A percentile compares a stretch with the other conserved stretches of the same genome.
Evolutionary conservation across 2,329 filamentous ascomycete species (phyloP).

Genomic region (Dactylellina drechsleri): DNA sequence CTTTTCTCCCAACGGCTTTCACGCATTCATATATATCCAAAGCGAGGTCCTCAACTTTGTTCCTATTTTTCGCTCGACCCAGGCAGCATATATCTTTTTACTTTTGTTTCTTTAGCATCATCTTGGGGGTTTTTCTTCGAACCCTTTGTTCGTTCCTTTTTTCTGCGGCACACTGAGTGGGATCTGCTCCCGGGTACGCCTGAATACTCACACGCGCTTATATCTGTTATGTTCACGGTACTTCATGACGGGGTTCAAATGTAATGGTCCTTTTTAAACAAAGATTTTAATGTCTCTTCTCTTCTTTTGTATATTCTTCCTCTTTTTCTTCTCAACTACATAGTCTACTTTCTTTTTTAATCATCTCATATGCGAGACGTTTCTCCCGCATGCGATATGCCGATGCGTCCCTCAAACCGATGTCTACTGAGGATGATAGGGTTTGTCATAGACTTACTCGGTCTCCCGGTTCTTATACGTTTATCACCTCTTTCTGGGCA

Average conservation of each 20-base stretch:
- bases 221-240: constrained; percentile 19
- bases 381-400: background rate
- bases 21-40: constrained; percentile 35
- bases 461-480: too few relatives aligned
- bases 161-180: background rate
- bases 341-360: constrained; percentile 12
- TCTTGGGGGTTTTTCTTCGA: constrained; percentile 14
- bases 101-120: constrained; percentile 24
- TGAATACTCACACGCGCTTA: too few relatives aligned
- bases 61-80: constrained; percentile 8
- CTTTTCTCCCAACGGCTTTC: constrained; percentile 32
- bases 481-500: too few relatives aligned
- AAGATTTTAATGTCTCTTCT: constrained; percentile 27
- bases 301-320: constrained; percentile 12
- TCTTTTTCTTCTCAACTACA: constrained; percentile 12
- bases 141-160: constrained; percentile 16
- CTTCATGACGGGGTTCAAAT: constrained; percentile 53
- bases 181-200: background rate
- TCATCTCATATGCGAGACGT: background rate
- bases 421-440: too few relatives aligned
- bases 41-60: constrained; percentile 23
- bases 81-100: constrained; percentile 12
- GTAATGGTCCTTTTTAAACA: constrained; percentile 13
- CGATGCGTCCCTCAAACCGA: too few relatives aligned
- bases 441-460: background rate